Percentiles rank a stretch among this genome's conserved stretches.
Conservation (phyloP, 2,329 filamentous ascomycete species). For the Seiridium unicorne region DNA sequence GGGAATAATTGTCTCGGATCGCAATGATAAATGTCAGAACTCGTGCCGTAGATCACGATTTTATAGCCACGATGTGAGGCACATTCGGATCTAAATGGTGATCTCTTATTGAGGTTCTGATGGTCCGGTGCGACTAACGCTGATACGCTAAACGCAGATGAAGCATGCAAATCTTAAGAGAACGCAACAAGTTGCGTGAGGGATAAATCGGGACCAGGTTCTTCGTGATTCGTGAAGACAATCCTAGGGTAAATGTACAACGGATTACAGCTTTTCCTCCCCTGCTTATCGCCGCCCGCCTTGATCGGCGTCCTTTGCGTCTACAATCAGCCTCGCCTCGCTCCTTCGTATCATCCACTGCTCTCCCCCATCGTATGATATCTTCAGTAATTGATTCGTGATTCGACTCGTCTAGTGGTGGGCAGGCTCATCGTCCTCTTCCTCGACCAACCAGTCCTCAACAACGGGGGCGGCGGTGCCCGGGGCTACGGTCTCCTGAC, state of each 20-base stretch:
- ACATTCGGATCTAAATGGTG: too few relatives aligned
- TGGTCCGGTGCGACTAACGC: too few relatives aligned
- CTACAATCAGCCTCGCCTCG: neutral
- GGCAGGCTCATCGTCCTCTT: constrained; percentile 57
- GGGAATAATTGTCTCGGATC: too few relatives aligned
- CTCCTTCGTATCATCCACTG: constrained; percentile 4
- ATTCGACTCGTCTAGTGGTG: constrained; percentile 41
- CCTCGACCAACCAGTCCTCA: constrained; percentile 81
- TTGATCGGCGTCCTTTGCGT: neutral
- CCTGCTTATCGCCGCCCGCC: constrained; percentile 2
- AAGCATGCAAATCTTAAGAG: too few relatives aligned
- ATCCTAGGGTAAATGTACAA: constrained; percentile 37
- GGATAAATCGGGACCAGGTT: constrained; percentile 18
- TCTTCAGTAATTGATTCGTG: neutral
- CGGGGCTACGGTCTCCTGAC: constrained; percentile 65
- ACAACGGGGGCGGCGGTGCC: constrained; percentile 56
- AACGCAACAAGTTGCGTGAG: too few relatives aligned
- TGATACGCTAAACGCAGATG: too few relatives aligned
- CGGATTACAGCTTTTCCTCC: constrained; percentile 29
- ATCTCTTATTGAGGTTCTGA: too few relatives aligned
- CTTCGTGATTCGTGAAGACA: constrained; percentile 22
- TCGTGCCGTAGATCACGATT: too few relatives aligned
- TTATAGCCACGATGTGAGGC: too few relatives aligned
- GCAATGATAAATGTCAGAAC: too few relatives aligned
- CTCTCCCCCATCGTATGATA: neutral